A percentile compares a stretch with the other conserved stretches of the same genome.
Conservation (phyloP, 208 protist genomes). For the Trypanosoma rangeli region DNA sequence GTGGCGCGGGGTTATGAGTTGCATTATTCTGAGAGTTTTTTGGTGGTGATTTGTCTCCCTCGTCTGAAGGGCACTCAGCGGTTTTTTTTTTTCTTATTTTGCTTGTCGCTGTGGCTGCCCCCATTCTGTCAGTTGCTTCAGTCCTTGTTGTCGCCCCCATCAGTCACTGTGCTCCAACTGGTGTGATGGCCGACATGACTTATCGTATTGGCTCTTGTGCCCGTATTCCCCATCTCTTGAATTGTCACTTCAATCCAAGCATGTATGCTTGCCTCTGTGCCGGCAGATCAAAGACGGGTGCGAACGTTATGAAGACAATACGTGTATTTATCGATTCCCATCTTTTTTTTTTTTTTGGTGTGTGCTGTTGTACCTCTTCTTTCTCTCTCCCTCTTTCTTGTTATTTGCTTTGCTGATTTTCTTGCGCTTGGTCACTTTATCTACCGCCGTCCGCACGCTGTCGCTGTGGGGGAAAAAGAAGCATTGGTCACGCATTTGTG, state of each 20-base stretch:
- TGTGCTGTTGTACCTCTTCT: background rate
- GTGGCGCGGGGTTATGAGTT: background rate
- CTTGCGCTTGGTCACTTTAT: background rate
- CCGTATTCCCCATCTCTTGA: no score
- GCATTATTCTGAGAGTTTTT: constrained; percentile 11
- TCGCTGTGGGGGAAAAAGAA: background rate
- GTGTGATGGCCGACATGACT: no score
- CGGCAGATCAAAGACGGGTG: no score
- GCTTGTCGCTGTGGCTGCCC: background rate
- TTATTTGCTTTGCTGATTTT: constrained; percentile 9
- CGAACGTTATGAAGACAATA: no score
- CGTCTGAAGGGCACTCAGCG: no score
- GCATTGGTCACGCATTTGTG: background rate
- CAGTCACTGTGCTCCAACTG: no score
- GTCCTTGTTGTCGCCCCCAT: no score
- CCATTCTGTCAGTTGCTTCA: constrained; percentile 13
- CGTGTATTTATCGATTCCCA: background rate
- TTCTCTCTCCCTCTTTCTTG: constrained; percentile 11
- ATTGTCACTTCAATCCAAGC: no score
- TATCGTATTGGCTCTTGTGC: no score
- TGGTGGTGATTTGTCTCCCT: constrained; percentile 18
- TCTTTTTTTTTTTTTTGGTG: constrained; percentile 20
- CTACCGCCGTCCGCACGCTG: background rate
- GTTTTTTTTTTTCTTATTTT: constrained; percentile 25
- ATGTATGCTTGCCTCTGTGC: no score